Evolutionary conservation across 495 filamentous ascomycete genomes (phyloP), one percentile per base, ranked within the genome.

Genomic region (Xylaria telfairii): DNA sequence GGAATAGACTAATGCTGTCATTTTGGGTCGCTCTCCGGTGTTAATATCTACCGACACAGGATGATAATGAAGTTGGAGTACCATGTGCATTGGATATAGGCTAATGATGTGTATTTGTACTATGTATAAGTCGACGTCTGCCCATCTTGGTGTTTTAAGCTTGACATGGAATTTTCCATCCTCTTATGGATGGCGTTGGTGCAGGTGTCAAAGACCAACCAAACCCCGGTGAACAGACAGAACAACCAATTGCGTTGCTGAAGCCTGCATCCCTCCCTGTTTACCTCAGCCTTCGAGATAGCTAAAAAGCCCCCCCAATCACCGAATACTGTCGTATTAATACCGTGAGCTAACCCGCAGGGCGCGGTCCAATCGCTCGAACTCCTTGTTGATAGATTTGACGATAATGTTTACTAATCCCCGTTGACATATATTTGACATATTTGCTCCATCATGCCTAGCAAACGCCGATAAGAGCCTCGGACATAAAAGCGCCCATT

Each of bases 321-420:
- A n/a, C n/a, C n/a, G n/a, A n/a, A n/a, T n/a, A n/a, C n/a, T 13
- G 3, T 13, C 4, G 4, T 46, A 15, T 46, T 13, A 2, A 7
- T 17, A 57, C 19, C 10, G 17, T 34, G 7, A 65, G 39, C 46
- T 51, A 51, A 28, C 62, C 62, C 44, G 30, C 62, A 41, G 62
- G 44, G 30, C 7, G 15, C 24, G 24, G 26, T 10, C 61, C 39
- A 59, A 59, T 59, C 56, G 32, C 56, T 59, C 32, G 17, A 59
- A 59, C 56, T 59, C 56, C 32, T 21, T 19, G 6, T 59, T 4
- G 17, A n/a, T 10, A 34, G 32, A 21, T 28, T 65, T 51, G 28
- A 49, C 37, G 26, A 65, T 37, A 39, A 30, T 46, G 62, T 51
- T 65, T 51, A 65, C 26, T 65, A 65, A 65, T 65, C 15, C 8